A percentile compares a stretch with the other conserved stretches of the same genome.
phyloP scores from a whole-genome alignment of 371 early-diverging fungal genomes.

The Lichtheimia ornata region DNA sequence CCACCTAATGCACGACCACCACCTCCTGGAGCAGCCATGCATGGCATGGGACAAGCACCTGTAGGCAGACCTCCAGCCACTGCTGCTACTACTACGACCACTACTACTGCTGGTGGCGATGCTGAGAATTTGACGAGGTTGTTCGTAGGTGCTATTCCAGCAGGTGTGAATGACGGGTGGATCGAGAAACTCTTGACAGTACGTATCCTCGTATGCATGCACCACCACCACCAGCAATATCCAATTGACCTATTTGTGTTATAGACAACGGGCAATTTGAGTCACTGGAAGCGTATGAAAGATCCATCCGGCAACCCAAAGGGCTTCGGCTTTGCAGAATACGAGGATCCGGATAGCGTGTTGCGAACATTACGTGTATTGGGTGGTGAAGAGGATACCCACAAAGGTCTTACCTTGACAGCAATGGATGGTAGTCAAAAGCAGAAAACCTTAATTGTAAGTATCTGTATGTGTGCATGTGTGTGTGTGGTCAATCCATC shows the following conservation, averaged over 20 bases:
- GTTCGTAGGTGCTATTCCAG: conserved; percentile 77
- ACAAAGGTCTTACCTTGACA: conserved; percentile 51
- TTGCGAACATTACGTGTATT: conserved; percentile 71
- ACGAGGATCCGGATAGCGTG: conserved; percentile 69
- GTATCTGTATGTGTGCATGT: not conserved
- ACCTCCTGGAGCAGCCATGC: not conserved
- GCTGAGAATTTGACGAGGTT: conserved; percentile 69
- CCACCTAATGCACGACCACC: conserved; percentile 10
- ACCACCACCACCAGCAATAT: not conserved
- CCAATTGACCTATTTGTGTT: not conserved
- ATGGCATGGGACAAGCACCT: not conserved
- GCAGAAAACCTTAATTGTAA: conserved; percentile 64
- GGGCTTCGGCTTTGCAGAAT: conserved; percentile 84
- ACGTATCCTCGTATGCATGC: conserved; percentile 8
- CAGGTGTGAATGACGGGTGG: conserved; percentile 70
- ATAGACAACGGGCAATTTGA: conserved; percentile 65
- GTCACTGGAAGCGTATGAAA: conserved; percentile 76
- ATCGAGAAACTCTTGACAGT: conserved; percentile 74
- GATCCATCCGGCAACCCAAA: conserved; percentile 70
- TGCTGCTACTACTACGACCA: not conserved
- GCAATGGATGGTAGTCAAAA: conserved; percentile 58
- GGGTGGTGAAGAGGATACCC: conserved; percentile 63
- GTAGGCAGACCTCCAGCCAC: not conserved
- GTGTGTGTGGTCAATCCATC: not conserved
- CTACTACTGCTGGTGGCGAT: conserved; percentile 6